Percentiles rank a stretch among this genome's conserved stretches.
phyloP scores from a whole-genome alignment of 352 stramenopile genomes.

The Pythium vanterpoolii region DNA sequence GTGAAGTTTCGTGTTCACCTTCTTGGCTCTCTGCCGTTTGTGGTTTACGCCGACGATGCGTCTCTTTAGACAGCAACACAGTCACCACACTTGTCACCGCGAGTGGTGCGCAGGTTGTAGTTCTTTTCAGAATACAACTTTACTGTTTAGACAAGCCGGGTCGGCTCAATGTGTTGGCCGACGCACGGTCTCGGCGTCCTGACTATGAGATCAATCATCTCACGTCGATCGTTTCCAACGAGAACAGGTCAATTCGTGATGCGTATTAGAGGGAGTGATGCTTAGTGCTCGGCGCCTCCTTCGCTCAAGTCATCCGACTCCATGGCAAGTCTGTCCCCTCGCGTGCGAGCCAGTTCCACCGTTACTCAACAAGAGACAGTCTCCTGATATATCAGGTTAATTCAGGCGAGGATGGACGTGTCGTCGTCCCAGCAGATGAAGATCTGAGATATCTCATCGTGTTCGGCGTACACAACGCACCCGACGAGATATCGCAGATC shows the following conservation, averaged over 20 bases:
- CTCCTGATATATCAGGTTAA: slow-evolving; percentile 3
- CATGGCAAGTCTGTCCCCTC: neutral
- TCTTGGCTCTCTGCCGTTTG: neutral
- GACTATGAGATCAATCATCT: slow-evolving; percentile 5
- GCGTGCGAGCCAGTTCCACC: slow-evolving; percentile 9
- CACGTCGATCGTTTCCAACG: neutral
- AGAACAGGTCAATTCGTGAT: slow-evolving; percentile 2
- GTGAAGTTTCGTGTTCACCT: slow-evolving; percentile 10
- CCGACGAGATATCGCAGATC: too few species aligned
- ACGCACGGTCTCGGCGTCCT: slow-evolving; percentile 1
- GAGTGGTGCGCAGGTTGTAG: neutral
- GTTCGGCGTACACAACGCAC: slow-evolving; percentile 15
- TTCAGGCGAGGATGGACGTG: neutral
- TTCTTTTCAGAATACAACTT: slow-evolving; percentile 12
- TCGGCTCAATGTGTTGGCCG: neutral
- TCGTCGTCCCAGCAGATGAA: slow-evolving; percentile 14
- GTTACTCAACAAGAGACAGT: slow-evolving; percentile 1
- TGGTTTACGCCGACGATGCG: neutral
- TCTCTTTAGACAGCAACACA: neutral
- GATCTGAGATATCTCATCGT: slow-evolving; percentile 23
- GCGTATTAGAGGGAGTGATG: neutral
- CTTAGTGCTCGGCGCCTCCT: neutral
- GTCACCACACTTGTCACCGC: neutral
- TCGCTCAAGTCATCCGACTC: neutral
- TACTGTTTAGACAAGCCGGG: neutral